Evolutionary conservation across 2,329 filamentous ascomycete genomes (phyloP), one percentile per base, ranked within the genome.

Genomic region (Xylaria sp.): DNA sequence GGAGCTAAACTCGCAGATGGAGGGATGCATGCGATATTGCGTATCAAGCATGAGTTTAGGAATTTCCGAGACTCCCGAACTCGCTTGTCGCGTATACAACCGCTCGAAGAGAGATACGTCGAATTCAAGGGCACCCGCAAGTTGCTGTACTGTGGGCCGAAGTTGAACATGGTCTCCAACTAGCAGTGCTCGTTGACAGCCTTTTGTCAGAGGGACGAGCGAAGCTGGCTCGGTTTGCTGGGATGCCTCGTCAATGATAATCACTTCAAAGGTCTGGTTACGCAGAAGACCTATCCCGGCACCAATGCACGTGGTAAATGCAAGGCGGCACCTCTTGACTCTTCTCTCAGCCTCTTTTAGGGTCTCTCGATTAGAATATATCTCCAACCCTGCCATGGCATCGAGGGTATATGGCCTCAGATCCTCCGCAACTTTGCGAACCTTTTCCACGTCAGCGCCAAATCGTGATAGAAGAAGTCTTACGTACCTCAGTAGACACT

Each of bases 1-100:
- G 25, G 57, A 65, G 31, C 63, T 65, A n/a, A 61, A 61, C 10
- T 56, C 55, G 50, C 63, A 55, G 42, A 65, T 65, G 10, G 57
- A 65, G 5, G 63, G 56, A 55, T 65, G 63, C 56, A 65, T 65
- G 56, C 63, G 63, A 56, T 65, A 61, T 29, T 65, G 63, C 9
- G 57, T 65, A 36, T 65, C 44, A 10, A 65, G 51, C 63, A 65
- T 61, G 36, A 61, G 42, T 25, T 57, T 65, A 20, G 50, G 50
- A 20, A 57, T 20, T 3, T 27, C 57, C 5, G 45, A 62, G 27
- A 20, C 10, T 9, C 25, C 44, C 7, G 44, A 20, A 27, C 15
- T 44, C 10, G 51, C 13, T 4, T 25, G 7, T 1, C 36, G 17
- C 33, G 4, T 61, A 51, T 65, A 65, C 42, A 65, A 45, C 29